Conservation (phyloP, 495 filamentous ascomycete genomes). For the Evernia prunastri region DNA sequence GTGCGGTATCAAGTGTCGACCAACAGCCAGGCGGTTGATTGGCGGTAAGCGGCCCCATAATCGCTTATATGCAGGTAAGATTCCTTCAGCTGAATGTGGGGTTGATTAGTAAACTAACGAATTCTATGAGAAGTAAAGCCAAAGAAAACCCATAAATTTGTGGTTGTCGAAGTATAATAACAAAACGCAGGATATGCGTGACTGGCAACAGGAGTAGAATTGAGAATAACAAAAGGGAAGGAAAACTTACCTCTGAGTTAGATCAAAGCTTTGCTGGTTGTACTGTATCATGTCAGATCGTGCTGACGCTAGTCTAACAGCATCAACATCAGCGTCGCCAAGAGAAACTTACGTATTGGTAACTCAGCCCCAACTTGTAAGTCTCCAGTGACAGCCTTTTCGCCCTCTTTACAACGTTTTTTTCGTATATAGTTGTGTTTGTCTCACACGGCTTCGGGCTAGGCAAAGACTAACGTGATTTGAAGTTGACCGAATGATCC, state of each 20-base stretch:
- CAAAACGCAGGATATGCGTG: not conserved
- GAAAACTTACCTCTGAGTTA: not conserved
- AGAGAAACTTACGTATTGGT: not conserved
- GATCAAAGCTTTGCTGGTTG: not conserved
- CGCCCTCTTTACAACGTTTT: not conserved
- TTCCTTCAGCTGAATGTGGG: not conserved
- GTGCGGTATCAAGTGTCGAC: not conserved
- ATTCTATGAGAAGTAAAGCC: not conserved
- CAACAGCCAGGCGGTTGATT: not conserved
- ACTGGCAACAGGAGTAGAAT: not conserved
- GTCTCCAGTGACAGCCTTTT: not conserved
- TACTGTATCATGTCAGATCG: not conserved
- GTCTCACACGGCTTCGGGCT: not conserved
- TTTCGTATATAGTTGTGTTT: not conserved
- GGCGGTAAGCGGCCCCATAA: not conserved
- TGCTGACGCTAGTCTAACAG: not conserved
- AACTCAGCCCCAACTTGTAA: not conserved
- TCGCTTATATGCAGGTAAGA: not conserved
- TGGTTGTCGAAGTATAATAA: not conserved
- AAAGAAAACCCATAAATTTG: not conserved
- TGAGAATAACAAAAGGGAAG: not conserved
- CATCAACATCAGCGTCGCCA: not conserved
- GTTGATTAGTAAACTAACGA: not conserved
- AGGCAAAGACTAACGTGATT: not conserved
- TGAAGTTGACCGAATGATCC: not conserved